Conservation (phyloP, 768 basidiomycete species). For the Trametes sanguinea region DNA sequence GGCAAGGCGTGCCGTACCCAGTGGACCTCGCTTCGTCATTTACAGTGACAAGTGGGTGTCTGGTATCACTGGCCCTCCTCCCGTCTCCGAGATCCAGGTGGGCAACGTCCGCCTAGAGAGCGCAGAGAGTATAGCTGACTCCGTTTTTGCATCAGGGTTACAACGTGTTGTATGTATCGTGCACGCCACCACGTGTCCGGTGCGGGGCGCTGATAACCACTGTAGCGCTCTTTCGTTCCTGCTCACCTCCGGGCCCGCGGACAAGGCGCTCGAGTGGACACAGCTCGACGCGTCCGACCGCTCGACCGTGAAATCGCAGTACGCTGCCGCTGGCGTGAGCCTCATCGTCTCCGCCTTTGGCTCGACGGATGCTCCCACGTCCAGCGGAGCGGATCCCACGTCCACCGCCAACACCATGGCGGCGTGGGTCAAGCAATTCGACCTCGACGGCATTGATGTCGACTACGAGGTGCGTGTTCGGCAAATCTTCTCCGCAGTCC, state of each 20-base stretch:
- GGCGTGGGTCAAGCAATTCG: conserved; percentile 59
- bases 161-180: conserved; percentile 55
- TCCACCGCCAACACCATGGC: conserved; percentile 65
- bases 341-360: conserved; percentile 69
- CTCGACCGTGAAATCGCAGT: conserved; percentile 50
- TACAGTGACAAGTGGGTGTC: conserved; percentile 46
- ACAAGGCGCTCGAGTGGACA: conserved; percentile 62
- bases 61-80: conserved; percentile 51
- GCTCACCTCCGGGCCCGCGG: conserved; percentile 54
- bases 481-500: conserved; percentile 24
- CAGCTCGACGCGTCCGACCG: conserved; percentile 47
- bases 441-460: conserved; percentile 71
- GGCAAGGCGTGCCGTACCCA: conserved; percentile 35
- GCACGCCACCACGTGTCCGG: not conserved
- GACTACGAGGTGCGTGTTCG: conserved; percentile 55
- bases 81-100: conserved; percentile 46
- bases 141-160: conserved; percentile 43
- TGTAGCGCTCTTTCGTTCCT: conserved; percentile 54
- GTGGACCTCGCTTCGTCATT: conserved; percentile 52
- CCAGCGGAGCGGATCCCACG: conserved; percentile 58
- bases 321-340: conserved; percentile 58
- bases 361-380: conserved; percentile 53
- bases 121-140: not conserved
- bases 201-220: not conserved
- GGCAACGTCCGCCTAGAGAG: not conserved